Evolutionary conservation across 1,284 basidiomycete genomes (phyloP).

Genomic region (Cutaneotrichosporon sp.): DNA sequence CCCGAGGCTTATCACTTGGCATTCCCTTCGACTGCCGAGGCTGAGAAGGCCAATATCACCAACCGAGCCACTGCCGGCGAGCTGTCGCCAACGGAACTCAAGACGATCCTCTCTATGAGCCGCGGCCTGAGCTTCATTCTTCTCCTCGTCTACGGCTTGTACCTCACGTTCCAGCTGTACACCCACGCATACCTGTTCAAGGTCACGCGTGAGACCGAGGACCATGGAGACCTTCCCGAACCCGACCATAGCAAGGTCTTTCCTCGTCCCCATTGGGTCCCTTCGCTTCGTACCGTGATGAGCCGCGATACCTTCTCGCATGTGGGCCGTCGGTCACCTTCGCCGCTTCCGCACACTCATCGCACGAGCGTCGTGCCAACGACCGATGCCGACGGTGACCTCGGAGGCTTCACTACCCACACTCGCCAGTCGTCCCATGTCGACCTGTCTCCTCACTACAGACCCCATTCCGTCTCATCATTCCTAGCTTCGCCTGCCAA

Average conservation of each 20-base stretch:
- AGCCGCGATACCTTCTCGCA: slow-evolving; percentile 6
- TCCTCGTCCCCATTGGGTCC: slow-evolving; percentile 46
- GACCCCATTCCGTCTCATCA: not conserved
- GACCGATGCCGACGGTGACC: slow-evolving; percentile 6
- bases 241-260: slow-evolving; percentile 40
- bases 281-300: slow-evolving; percentile 24
- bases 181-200: slow-evolving; percentile 59
- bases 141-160: slow-evolving; percentile 55
- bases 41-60: slow-evolving; percentile 6
- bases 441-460: not conserved
- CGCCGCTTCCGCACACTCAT: not conserved
- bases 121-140: slow-evolving; percentile 57
- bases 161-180: slow-evolving; percentile 52
- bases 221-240: slow-evolving; percentile 35
- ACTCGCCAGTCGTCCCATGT: not conserved
- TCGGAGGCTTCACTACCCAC: not conserved
- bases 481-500: not conserved
- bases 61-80: not conserved
- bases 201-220: slow-evolving; percentile 22
- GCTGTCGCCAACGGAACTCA: slow-evolving; percentile 24
- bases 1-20: slow-evolving; percentile 62
- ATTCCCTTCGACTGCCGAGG: slow-evolving; percentile 30
- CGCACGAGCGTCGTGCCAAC: not conserved
- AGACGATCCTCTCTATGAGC: slow-evolving; percentile 48
- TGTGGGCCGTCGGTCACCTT: not conserved